These are phyloP conservation scores for Fragilariopsis cylindrus DNA, from an alignment of 108 stramenopile genomes.

Conservation along the genomic window DNA sequence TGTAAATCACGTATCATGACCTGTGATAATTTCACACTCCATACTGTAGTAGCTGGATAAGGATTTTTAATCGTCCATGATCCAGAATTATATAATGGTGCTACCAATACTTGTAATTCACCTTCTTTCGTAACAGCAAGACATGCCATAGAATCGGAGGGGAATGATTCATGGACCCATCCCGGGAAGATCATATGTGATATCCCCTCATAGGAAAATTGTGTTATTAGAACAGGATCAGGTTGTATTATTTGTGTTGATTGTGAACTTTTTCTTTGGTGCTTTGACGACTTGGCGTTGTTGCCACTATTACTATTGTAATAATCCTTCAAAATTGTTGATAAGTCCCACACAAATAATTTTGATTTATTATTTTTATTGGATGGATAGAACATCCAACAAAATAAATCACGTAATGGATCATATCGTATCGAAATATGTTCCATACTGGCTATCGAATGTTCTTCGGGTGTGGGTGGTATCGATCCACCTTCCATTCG, in stretches of 20 bases:
- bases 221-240: slow-evolving; percentile 35
- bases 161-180: slow-evolving; percentile 44
- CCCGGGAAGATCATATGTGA: slow-evolving; percentile 33
- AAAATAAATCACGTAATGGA: slow-evolving; percentile 59
- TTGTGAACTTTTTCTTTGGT: background rate
- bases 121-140: slow-evolving; percentile 43
- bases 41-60: slow-evolving; percentile 22
- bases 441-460: slow-evolving; percentile 25
- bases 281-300: slow-evolving; percentile 4
- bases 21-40: slow-evolving; percentile 23
- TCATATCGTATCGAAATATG: slow-evolving; percentile 52
- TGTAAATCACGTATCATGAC: slow-evolving; percentile 31
- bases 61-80: slow-evolving; percentile 22
- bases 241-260: background rate
- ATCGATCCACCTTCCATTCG: slow-evolving; percentile 51
- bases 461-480: slow-evolving; percentile 12
- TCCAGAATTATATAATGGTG: slow-evolving; percentile 25
- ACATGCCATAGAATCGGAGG: slow-evolving; percentile 31
- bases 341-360: slow-evolving; percentile 53
- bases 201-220: slow-evolving; percentile 32
- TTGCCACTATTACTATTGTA: background rate
- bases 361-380: slow-evolving; percentile 26
- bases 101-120: slow-evolving; percentile 40
- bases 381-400: slow-evolving; percentile 53
- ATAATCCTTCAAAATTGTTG: slow-evolving; percentile 12